Conservation (phyloP, 441 rosid species). For the Geranium incanum region DNA sequence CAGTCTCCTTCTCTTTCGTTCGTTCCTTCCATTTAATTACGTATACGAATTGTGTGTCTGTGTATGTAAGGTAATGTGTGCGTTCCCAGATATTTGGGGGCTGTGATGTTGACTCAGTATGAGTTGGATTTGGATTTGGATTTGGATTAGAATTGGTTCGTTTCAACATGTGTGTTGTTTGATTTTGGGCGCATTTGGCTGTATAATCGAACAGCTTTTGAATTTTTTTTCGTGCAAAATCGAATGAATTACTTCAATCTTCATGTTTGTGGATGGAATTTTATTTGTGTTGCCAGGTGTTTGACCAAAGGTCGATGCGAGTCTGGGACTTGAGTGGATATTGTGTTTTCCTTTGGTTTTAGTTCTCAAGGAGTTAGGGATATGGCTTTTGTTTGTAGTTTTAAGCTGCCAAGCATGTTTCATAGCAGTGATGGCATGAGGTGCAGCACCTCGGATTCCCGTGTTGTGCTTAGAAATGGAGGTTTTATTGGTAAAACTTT, state of each 20-base stretch:
- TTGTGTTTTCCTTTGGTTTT: conserved; percentile 11
- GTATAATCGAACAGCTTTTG: background rate
- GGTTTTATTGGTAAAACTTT: conserved; percentile 30
- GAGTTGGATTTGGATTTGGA: background rate
- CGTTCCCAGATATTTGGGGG: background rate
- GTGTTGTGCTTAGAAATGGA: conserved; percentile 33
- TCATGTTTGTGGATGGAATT: background rate
- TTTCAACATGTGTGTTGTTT: background rate
- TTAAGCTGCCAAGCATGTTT: conserved; percentile 36
- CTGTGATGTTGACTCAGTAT: background rate
- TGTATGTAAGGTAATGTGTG: background rate
- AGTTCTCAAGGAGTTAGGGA: conserved; percentile 17
- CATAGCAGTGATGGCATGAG: conserved; percentile 29
- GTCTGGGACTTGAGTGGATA: conserved; percentile 1
- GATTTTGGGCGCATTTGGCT: conserved; percentile 1
- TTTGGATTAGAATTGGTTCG: background rate
- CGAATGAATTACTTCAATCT: background rate
- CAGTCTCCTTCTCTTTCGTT: conserved; percentile 19
- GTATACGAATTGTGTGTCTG: background rate
- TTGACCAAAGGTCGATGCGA: conserved; percentile 35
- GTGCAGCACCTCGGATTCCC: conserved; percentile 24
- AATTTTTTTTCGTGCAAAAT: background rate
- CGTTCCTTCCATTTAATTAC: background rate
- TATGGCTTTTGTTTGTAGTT: conserved; percentile 53
- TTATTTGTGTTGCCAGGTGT: conserved; percentile 33